phyloP scores from a whole-genome alignment of 352 stramenopile species.

The Phytophthora tubulina region DNA sequence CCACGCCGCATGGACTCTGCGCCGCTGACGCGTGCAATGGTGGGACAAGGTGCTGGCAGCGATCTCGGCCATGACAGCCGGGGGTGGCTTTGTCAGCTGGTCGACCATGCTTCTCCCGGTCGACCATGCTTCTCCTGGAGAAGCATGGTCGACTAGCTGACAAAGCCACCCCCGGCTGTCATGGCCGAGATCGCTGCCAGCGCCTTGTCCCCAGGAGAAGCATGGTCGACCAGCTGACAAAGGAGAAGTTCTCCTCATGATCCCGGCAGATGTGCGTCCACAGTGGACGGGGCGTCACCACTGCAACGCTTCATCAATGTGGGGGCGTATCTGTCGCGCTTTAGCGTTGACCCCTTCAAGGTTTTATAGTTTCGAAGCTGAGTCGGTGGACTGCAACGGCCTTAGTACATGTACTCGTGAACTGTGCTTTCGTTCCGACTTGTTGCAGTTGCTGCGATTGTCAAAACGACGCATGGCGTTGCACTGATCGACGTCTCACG shows the following conservation, averaged over 20 bases:
- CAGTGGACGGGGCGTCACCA: no score
- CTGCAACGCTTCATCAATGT: no score
- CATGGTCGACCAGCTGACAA: conserved; percentile 32
- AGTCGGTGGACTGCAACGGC: conserved; percentile 1
- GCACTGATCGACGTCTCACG: conserved; percentile 12
- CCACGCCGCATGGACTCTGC: conserved; percentile 7
- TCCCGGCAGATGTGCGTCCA: conserved; percentile 22
- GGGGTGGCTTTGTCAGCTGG: conserved; percentile 25
- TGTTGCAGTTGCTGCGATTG: conserved; percentile 18
- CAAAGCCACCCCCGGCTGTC: conserved; percentile 11
- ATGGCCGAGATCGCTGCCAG: conserved; percentile 10
- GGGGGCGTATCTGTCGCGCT: neutral
- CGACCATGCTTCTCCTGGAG: no score
- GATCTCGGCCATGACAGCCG: conserved; percentile 21
- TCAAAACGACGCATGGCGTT: conserved; percentile 14
- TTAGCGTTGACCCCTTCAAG: conserved; percentile 30
- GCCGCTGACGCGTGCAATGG: conserved; percentile 19
- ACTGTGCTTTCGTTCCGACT: neutral
- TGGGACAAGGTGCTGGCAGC: conserved; percentile 20
- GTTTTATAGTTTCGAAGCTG: neutral
- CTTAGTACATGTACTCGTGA: neutral
- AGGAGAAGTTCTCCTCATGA: conserved; percentile 5
- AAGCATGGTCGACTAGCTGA: conserved; percentile 38
- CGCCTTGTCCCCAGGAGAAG: conserved; percentile 27
- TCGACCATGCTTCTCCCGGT: conserved; percentile 31